A percentile compares a stretch with the other conserved stretches of the same genome.
Evolutionary conservation across 768 basidiomycete genomes (phyloP).

Genomic region (Albatrellus ellisii): DNA sequence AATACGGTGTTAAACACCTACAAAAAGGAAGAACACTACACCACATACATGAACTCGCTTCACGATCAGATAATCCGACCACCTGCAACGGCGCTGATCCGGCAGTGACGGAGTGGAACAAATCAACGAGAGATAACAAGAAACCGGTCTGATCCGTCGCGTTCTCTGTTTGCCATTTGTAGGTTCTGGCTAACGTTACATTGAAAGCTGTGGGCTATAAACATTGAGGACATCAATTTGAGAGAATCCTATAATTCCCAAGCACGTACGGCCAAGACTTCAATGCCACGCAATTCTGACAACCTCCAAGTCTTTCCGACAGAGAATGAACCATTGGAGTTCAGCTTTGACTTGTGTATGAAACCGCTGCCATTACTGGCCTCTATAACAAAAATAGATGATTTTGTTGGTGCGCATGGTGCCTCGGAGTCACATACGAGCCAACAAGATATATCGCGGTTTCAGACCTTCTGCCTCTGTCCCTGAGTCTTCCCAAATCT

Average conservation of each 20-base stretch:
- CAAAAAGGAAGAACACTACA: slow-evolving; percentile 2
- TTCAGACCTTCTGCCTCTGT: slow-evolving; percentile 61
- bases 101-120: slow-evolving; percentile 31
- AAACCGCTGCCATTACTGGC: slow-evolving; percentile 47
- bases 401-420: slow-evolving; percentile 1
- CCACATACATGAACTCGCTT: slow-evolving; percentile 22
- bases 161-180: slow-evolving; percentile 81
- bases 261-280: slow-evolving; percentile 34
- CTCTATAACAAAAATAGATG: slow-evolving; percentile 27
- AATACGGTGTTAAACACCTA: not conserved
- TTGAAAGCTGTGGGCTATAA: slow-evolving; percentile 54
- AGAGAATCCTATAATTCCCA: too few relatives aligned
- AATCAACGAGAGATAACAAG: slow-evolving; percentile 47
- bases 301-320: slow-evolving; percentile 96
- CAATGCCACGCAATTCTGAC: slow-evolving; percentile 65
- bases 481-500: slow-evolving; percentile 84
- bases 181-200: slow-evolving; percentile 79
- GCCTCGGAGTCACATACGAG: slow-evolving; percentile 49
- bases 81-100: slow-evolving; percentile 37
- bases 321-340: slow-evolving; percentile 88
- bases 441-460: slow-evolving; percentile 81
- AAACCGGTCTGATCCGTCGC: slow-evolving; percentile 61
- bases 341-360: slow-evolving; percentile 95
- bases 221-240: slow-evolving; percentile 8
- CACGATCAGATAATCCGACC: slow-evolving; percentile 40